phyloP scores from a whole-genome alignment of 73 alveolate species.

The Uronychia setigera region DNA sequence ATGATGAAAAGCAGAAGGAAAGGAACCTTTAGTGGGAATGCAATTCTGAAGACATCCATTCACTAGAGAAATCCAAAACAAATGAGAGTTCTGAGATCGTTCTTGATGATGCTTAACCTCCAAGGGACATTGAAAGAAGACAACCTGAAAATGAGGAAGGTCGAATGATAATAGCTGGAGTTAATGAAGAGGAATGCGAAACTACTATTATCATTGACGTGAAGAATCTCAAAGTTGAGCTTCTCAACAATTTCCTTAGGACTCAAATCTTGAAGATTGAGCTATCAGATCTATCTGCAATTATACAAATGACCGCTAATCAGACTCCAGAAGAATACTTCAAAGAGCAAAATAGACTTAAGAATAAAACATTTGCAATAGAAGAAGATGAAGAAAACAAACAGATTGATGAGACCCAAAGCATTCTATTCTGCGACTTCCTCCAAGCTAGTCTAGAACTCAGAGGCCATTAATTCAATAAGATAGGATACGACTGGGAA shows the following conservation, averaged over 20 bases:
- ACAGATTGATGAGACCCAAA: no score
- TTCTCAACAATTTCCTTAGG: background rate
- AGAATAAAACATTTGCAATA: background rate
- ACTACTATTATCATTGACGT: background rate
- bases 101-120: background rate
- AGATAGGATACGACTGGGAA: background rate
- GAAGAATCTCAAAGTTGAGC: background rate
- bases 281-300: background rate
- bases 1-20: background rate
- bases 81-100: background rate
- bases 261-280: background rate
- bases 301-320: background rate
- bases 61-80: background rate
- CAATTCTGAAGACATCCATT: background rate
- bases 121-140: background rate
- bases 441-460: background rate
- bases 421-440: background rate
- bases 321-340: background rate
- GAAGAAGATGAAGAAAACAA: background rate
- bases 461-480: background rate
- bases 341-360: background rate
- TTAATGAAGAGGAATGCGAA: background rate
- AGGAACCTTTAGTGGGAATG: conserved; percentile 3
- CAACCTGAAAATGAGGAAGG: background rate
- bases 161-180: background rate